Conservation (phyloP, 352 stramenopile genomes). For the Pythium sp. region DNA sequence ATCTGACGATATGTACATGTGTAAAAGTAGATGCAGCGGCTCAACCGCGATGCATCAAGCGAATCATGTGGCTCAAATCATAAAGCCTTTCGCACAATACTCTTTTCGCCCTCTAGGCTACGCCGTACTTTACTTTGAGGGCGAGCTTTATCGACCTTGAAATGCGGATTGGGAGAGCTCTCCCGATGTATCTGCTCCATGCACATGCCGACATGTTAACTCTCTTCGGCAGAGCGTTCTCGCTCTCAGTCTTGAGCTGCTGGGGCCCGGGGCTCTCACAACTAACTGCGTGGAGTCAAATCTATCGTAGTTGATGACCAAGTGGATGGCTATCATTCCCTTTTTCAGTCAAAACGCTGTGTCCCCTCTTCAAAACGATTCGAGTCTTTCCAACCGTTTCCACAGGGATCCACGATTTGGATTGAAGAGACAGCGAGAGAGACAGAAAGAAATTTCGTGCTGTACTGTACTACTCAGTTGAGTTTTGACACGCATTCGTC, state of each 20-base stretch:
- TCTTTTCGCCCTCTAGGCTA: neutral
- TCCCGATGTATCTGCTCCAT: neutral
- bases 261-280: neutral
- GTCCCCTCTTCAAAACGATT: too few relatives aligned
- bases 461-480: neutral
- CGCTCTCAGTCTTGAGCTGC: neutral
- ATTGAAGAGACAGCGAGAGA: neutral
- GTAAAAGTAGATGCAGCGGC: neutral
- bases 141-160: neutral
- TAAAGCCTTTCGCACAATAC: neutral
- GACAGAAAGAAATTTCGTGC: neutral
- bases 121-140: neutral
- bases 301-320: neutral
- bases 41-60: neutral
- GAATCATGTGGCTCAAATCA: neutral
- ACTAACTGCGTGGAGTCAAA: neutral
- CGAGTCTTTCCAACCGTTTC: too few relatives aligned
- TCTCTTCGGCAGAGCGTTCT: neutral
- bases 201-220: neutral
- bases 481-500: neutral
- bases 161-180: neutral
- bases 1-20: neutral
- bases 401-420: neutral
- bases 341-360: neutral
- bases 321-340: neutral